Evolutionary conservation across 116 monocot genomes (phyloP).

Genomic region (Iris pallida): DNA sequence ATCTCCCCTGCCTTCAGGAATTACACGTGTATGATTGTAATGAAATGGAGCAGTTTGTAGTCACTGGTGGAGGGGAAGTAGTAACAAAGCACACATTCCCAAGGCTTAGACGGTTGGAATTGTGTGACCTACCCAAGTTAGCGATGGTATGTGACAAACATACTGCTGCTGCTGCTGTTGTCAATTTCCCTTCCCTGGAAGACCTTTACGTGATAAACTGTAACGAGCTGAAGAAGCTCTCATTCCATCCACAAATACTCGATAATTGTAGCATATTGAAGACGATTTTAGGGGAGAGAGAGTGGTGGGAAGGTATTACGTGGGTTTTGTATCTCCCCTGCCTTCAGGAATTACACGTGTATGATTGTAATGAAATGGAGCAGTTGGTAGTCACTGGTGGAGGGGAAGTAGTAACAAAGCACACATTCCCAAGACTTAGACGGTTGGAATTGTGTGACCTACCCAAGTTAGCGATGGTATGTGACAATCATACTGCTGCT

Average conservation of each 20-base stretch:
- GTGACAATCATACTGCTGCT: too few relatives aligned
- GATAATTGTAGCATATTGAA: not conserved
- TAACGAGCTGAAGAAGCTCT: slow-evolving; percentile 11
- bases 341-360: slow-evolving; percentile 6
- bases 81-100: too few relatives aligned
- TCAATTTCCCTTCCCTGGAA: not conserved
- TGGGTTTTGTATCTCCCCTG: slow-evolving; percentile 13
- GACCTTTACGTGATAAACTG: too few relatives aligned
- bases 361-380: slow-evolving; percentile 6
- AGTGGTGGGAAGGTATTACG: slow-evolving; percentile 19
- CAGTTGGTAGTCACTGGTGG: not conserved
- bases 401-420: too few relatives aligned
- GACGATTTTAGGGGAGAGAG: slow-evolving; percentile 3
- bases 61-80: not conserved
- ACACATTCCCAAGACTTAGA: too few relatives aligned
- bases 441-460: too few relatives aligned
- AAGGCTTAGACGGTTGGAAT: too few relatives aligned
- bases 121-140: too few relatives aligned
- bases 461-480: too few relatives aligned
- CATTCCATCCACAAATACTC: not conserved
- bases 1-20: slow-evolving; percentile 10
- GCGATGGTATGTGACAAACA: too few relatives aligned
- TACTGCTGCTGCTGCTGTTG: too few relatives aligned
- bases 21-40: slow-evolving; percentile 5
- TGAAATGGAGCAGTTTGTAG: slow-evolving; percentile 1